Conservation (phyloP, 75 land plant genomes). For the Sequoia sempervirens region DNA sequence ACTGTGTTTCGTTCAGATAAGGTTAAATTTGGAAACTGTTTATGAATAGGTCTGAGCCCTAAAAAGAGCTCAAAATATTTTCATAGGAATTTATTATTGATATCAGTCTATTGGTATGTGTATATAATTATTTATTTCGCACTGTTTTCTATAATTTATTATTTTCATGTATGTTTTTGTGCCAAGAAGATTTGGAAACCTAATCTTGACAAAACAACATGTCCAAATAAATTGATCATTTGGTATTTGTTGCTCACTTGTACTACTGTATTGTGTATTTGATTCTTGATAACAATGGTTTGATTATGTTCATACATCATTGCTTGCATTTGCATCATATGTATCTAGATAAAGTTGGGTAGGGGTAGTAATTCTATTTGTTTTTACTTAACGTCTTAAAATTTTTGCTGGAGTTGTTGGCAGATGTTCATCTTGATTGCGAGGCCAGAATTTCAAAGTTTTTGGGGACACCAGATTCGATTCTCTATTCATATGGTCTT, state of each 20-base stretch:
- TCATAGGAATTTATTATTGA: background rate
- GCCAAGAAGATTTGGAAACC: background rate
- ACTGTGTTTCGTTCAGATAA: background rate
- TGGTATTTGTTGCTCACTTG: background rate
- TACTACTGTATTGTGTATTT: background rate
- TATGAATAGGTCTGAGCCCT: background rate
- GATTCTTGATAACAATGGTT: background rate
- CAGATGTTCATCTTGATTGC: slow-evolving; percentile 96
- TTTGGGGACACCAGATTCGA: slow-evolving; percentile 89
- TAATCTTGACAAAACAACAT: background rate
- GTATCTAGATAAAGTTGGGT: background rate
- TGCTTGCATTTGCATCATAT: background rate
- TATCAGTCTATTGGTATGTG: background rate
- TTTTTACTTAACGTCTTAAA: background rate
- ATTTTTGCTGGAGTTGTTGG: background rate
- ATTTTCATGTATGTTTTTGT: background rate
- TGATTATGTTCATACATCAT: background rate
- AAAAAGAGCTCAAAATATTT: background rate
- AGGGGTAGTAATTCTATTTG: background rate
- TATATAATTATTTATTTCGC: background rate
- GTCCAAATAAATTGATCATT: background rate
- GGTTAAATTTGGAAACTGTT: background rate
- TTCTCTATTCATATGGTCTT: slow-evolving; percentile 95
- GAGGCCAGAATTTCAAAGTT: slow-evolving; percentile 89
- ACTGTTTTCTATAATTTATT: background rate